These are phyloP conservation scores for Farysia itapuensis DNA, from an alignment of 1,284 basidiomycete genomes.

Conservation along the genomic window DNA sequence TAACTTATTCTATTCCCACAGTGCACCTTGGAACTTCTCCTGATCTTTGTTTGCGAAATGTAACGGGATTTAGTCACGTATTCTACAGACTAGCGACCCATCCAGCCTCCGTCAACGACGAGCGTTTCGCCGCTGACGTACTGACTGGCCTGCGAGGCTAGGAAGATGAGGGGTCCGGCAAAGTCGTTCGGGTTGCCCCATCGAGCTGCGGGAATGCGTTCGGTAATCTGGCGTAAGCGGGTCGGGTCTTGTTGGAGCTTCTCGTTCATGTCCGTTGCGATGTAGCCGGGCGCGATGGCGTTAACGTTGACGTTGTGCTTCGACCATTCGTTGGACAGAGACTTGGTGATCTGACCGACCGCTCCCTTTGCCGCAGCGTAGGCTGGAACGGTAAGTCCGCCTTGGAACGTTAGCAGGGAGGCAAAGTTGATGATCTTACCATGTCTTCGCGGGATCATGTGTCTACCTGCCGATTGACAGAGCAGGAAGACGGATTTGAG, in stretches of 20 bases:
- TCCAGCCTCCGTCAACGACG: slow-evolving; percentile 59
- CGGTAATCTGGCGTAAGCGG: slow-evolving; percentile 81
- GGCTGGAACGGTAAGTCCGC: slow-evolving; percentile 69
- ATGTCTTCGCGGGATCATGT: slow-evolving; percentile 36
- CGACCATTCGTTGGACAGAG: slow-evolving; percentile 70
- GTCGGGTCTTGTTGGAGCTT: slow-evolving; percentile 73
- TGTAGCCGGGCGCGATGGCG: slow-evolving; percentile 67
- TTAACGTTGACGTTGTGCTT: slow-evolving; percentile 86
- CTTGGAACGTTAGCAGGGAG: slow-evolving; percentile 52
- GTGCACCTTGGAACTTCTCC: no score
- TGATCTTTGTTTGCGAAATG: no score
- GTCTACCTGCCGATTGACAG: slow-evolving; percentile 41
- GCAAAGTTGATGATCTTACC: slow-evolving; percentile 57
- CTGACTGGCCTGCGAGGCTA: slow-evolving; percentile 80
- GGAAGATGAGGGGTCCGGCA: slow-evolving; percentile 84
- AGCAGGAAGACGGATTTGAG: slow-evolving; percentile 48
- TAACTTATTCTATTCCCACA: no score
- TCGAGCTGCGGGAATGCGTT: slow-evolving; percentile 65
- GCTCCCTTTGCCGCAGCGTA: slow-evolving; percentile 87
- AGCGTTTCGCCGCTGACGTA: slow-evolving; percentile 82
- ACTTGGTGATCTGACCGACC: slow-evolving; percentile 63
- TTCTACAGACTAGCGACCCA: slow-evolving; percentile 44
- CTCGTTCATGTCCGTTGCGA: slow-evolving; percentile 66
- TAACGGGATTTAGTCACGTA: no score
- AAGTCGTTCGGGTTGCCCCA: slow-evolving; percentile 89